phyloP scores from a whole-genome alignment of 2,329 filamentous ascomycete species.

The Colletotrichum simmondsii region DNA sequence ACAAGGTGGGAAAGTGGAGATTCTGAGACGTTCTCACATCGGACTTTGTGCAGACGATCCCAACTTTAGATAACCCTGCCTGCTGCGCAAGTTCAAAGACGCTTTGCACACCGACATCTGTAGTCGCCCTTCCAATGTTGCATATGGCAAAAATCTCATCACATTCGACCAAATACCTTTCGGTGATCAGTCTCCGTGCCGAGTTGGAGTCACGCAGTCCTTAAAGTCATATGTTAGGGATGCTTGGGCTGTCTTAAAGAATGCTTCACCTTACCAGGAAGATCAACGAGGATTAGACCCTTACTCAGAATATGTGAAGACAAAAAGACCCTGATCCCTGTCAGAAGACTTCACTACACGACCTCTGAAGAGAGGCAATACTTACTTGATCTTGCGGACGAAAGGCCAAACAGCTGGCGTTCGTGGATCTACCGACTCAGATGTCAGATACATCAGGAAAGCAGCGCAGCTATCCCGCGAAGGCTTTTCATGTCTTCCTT shows the following conservation, averaged over 20 bases:
- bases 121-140: slow-evolving; percentile 52
- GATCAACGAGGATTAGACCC: slow-evolving; percentile 59
- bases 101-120: slow-evolving; percentile 50
- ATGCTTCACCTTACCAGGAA: slow-evolving; percentile 51
- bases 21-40: slow-evolving; percentile 44
- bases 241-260: background rate
- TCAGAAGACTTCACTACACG: slow-evolving; percentile 19
- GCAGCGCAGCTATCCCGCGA: slow-evolving; percentile 45
- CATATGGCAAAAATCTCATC: slow-evolving; percentile 59
- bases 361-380: background rate
- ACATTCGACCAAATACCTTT: slow-evolving; percentile 55
- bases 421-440: slow-evolving; percentile 39
- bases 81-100: slow-evolving; percentile 53
- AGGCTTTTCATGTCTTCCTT: background rate
- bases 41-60: slow-evolving; percentile 55
- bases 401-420: slow-evolving; percentile 53
- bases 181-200: slow-evolving; percentile 54
- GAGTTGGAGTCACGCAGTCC: slow-evolving; percentile 59
- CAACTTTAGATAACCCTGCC: slow-evolving; percentile 50
- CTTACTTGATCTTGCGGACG: slow-evolving; percentile 55
- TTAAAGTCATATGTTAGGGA: slow-evolving; percentile 29
- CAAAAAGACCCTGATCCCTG: slow-evolving; percentile 49
- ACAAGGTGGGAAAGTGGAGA: background rate
- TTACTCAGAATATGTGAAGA: slow-evolving; percentile 58
- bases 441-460: slow-evolving; percentile 49